A percentile compares a stretch with the other conserved stretches of the same genome.
These are phyloP conservation scores for Paraphoma chrysanthemicola DNA, from an alignment of 2,329 filamentous ascomycete species.

Conservation along the genomic window DNA sequence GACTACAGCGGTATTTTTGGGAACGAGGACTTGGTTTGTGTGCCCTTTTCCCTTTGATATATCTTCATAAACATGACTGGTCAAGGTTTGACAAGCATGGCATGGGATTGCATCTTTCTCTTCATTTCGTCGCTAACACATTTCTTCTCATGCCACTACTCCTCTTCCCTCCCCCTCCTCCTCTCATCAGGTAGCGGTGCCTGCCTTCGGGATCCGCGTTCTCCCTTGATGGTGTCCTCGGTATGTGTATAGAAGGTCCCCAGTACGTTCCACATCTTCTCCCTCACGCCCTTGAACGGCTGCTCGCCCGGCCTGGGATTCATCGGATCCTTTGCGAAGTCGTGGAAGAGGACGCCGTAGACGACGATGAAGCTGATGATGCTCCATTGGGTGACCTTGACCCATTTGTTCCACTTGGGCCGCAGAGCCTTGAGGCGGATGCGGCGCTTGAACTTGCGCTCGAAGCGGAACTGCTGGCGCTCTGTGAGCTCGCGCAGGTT, in stretches of 20 bases:
- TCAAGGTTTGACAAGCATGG: background rate
- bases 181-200: slow-evolving; percentile 5
- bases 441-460: slow-evolving; percentile 79
- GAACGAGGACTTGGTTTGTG: no score
- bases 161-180: slow-evolving; percentile 4
- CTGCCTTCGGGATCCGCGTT: slow-evolving; percentile 17
- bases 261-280: slow-evolving; percentile 33
- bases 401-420: slow-evolving; percentile 69
- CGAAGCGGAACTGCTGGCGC: slow-evolving; percentile 78
- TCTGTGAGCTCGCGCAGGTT: slow-evolving; percentile 73
- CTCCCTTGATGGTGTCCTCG: slow-evolving; percentile 11
- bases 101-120: background rate
- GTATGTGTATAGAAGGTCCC: slow-evolving; percentile 40
- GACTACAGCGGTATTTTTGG: no score
- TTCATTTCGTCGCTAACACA: background rate
- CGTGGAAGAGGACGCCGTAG: slow-evolving; percentile 67
- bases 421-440: slow-evolving; percentile 67
- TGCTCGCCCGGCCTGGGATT: slow-evolving; percentile 41
- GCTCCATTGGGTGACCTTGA: slow-evolving; percentile 68
- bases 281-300: slow-evolving; percentile 36
- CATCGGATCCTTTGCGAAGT: slow-evolving; percentile 52
- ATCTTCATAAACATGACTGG: no score
- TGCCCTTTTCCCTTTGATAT: no score
- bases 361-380: slow-evolving; percentile 59
- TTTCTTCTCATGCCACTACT: background rate